Evolutionary conservation across 2,329 filamentous ascomycete genomes (phyloP).

Genomic region (Trichoderma atrobrunneum): DNA sequence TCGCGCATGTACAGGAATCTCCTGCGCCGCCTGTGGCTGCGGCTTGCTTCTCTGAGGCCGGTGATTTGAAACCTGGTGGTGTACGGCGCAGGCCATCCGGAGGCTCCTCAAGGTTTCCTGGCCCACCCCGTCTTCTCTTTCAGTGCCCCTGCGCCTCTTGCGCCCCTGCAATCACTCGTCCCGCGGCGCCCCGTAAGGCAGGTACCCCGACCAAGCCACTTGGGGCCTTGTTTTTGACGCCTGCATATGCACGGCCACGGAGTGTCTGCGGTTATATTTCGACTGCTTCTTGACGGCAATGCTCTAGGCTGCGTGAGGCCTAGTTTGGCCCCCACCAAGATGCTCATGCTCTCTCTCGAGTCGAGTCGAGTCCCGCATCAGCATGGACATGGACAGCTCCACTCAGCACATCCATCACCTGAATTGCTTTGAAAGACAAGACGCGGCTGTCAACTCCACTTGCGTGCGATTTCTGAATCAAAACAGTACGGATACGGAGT

Average conservation of each 20-base stretch:
- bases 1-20: not conserved
- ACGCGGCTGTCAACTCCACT: not conserved
- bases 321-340: conserved; percentile 10
- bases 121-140: conserved; percentile 7
- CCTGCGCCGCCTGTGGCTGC: conserved; percentile 10
- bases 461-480: not conserved
- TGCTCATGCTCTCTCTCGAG: not conserved
- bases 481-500: not conserved
- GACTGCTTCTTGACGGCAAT: not conserved
- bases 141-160: conserved; percentile 4
- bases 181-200: conserved; percentile 20
- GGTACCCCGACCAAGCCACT: conserved; percentile 17
- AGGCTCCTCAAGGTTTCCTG: not conserved
- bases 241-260: conserved; percentile 9
- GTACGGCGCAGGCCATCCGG: conserved; percentile 6
- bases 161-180: conserved; percentile 11
- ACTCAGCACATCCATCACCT: not conserved
- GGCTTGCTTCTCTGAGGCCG: not conserved
- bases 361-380: not conserved
- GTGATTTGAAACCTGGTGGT: conserved; percentile 3
- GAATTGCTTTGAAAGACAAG: not conserved
- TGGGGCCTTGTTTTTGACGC: conserved; percentile 8
- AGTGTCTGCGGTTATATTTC: conserved; percentile 17
- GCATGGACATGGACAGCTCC: not conserved
- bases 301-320: not conserved